Base-by-base conservation (phyloP, 345 rosid genomes). In the Gossypium turneri region DNA sequence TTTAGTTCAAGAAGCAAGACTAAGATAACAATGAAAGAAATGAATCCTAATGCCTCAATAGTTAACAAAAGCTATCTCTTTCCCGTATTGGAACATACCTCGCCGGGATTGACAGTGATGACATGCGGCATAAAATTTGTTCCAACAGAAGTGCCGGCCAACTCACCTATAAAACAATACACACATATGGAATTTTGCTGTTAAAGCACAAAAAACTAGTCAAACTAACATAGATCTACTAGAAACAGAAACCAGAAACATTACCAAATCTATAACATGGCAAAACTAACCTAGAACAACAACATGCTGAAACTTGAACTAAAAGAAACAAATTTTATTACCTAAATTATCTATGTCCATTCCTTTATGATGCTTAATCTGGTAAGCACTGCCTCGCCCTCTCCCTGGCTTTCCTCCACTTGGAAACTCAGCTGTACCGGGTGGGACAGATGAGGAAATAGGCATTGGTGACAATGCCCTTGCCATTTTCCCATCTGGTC, bases 111-210 rank as follows among this genome's bases (percentile, higher is more conserved):
- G 82, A 92, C 92, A 66, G 86, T 88, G 81, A 92, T 90, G 76
- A 92, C 79, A 82, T 92, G 97, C 25, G 97, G 97, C 1, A 89
- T 85, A 75, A 92, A 90, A 81, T 83, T 88, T 75, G 94, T 87
- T 67, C 94, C 92, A 9, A 86, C 79, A 67, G 90, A 83, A 75
- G 79, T 60, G 24, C 84, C 76, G 62, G 77, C 69, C 84, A 73
- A 65, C 16, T 86, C 88, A 59, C 93, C 97, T 92, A 77, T 52
- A 81, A 82, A 47, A 78, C 58, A 16, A 71, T 71, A 58, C 38
- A 77, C 61, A 62, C 75, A 69, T 64, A 41, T 38, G 61, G 24
- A 76, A 67, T 45, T 70, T 45, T 27, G 17, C 38, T 73, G 57
- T 16, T 79, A n/a, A 76, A 68, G 77, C 11, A 22, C 29, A 59